Conservation (phyloP, 225 moss, liverwort and hornwort species). For the Sphagnum contortum region DNA sequence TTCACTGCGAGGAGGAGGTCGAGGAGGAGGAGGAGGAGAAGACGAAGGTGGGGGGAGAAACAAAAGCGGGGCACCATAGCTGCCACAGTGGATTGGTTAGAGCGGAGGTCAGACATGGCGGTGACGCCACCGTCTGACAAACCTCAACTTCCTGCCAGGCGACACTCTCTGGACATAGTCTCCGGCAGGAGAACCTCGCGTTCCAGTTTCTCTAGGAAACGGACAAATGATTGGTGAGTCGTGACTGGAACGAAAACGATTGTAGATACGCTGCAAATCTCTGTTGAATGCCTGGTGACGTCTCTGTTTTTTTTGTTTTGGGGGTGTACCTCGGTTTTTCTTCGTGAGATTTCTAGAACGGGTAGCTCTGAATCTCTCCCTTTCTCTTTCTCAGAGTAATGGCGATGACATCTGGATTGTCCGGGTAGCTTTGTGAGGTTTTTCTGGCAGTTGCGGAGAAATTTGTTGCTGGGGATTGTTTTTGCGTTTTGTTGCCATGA, state of each 20-base stretch:
- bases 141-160: constrained; percentile 43
- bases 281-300: background rate
- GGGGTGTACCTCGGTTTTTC: too few species aligned
- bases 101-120: constrained; percentile 66
- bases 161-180: constrained; percentile 59
- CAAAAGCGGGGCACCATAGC: too few species aligned
- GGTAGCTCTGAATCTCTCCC: background rate
- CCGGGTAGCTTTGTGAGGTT: too few species aligned
- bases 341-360: background rate
- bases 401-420: too few species aligned
- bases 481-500: too few species aligned
- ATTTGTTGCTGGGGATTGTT: too few species aligned
- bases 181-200: constrained; percentile 63
- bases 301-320: background rate
- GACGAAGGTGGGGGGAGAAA: background rate
- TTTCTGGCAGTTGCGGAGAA: too few species aligned
- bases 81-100: constrained; percentile 53
- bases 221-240: constrained; percentile 91
- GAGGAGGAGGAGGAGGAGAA: background rate
- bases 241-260: background rate
- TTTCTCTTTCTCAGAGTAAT: background rate
- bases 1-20: too few species aligned
- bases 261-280: background rate
- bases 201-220: constrained; percentile 92
- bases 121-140: constrained; percentile 77